A percentile compares a stretch with the other conserved stretches of the same genome.
Evolutionary conservation across 768 basidiomycete genomes (phyloP).

Genomic region (Xanthoconium stramineum): DNA sequence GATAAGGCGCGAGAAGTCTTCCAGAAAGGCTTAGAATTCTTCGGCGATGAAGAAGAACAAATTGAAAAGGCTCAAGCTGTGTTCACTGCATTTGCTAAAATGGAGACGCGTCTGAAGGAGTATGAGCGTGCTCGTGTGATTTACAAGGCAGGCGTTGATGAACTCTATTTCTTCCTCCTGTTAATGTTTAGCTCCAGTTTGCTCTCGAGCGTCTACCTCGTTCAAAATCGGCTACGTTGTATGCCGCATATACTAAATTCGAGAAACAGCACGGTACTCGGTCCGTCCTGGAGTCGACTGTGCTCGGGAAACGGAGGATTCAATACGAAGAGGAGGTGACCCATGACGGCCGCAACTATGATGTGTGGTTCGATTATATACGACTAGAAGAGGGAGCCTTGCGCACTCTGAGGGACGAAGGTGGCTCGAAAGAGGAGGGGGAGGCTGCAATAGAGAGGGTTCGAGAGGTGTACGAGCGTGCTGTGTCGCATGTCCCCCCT

Average conservation of each 20-base stretch:
- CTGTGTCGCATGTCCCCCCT: conserved; percentile 93
- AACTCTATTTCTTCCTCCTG: not conserved
- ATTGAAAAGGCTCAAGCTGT: conserved; percentile 89
- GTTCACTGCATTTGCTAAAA: conserved; percentile 90
- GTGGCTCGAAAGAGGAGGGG: conserved; percentile 66
- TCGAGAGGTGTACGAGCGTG: conserved; percentile 92
- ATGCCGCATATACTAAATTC: conserved; percentile 93
- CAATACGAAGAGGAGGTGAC: conserved; percentile 96
- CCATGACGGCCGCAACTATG: conserved; percentile 92
- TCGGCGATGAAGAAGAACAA: conserved; percentile 83
- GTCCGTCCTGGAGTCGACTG: conserved; percentile 85
- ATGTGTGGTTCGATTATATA: conserved; percentile 97
- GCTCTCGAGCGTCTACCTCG: conserved; percentile 91
- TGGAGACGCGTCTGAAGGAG: conserved; percentile 96
- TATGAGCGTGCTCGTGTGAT: conserved; percentile 96
- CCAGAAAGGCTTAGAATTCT: conserved; percentile 87
- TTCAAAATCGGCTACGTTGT: conserved; percentile 84
- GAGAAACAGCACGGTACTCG: conserved; percentile 97
- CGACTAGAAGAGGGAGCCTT: conserved; percentile 89
- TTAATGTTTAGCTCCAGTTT: conserved; percentile 52
- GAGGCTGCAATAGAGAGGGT: conserved; percentile 63
- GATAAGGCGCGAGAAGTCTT: conserved; percentile 84
- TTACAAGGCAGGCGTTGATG: conserved; percentile 70
- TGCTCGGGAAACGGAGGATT: conserved; percentile 95
- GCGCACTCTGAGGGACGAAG: conserved; percentile 71